These are phyloP conservation scores for Termitomyces sp. DNA, from an alignment of 768 basidiomycete species.

Conservation along the genomic window DNA sequence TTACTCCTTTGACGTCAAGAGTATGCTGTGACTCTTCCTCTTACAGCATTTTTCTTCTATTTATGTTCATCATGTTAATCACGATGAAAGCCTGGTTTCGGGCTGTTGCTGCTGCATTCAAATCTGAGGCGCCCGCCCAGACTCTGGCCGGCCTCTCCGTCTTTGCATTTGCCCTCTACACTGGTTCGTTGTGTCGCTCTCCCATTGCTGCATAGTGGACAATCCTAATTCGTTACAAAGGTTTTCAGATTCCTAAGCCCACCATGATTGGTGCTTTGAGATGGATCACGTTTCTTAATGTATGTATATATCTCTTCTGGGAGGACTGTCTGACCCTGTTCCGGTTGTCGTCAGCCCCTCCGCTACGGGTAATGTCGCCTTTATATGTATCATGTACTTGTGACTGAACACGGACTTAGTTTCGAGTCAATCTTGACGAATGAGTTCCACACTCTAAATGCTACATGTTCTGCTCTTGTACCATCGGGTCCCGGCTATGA, in stretches of 20 bases:
- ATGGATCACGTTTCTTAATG: conserved; percentile 68
- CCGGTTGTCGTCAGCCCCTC: conserved; percentile 29
- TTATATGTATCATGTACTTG: conserved; percentile 47
- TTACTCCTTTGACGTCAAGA: conserved; percentile 1
- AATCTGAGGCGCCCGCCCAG: conserved; percentile 56
- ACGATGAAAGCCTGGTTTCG: conserved; percentile 80
- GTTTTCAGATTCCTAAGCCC: conserved; percentile 57
- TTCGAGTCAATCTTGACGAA: conserved; percentile 79
- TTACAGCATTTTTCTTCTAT: conserved; percentile 56
- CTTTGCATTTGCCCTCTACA: conserved; percentile 50
- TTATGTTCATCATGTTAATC: conserved; percentile 52
- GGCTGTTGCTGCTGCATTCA: conserved; percentile 56
- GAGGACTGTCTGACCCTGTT: not conserved
- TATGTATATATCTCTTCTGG: conserved; percentile 17
- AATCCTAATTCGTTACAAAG: conserved; percentile 22
- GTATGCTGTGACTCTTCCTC: conserved; percentile 5
- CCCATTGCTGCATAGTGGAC: conserved; percentile 20
- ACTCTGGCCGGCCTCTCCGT: conserved; percentile 41
- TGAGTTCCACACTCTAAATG: conserved; percentile 73
- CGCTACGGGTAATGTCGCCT: conserved; percentile 35
- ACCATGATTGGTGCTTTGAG: conserved; percentile 66
- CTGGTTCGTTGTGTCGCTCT: conserved; percentile 28
- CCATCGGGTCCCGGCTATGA: conserved; percentile 66
- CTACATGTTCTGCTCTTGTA: conserved; percentile 53
- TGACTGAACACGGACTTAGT: conserved; percentile 25